Percentiles rank a stretch among this genome's conserved stretches.
Conservation (phyloP, 768 basidiomycete species). For the Serendipita vermifera region DNA sequence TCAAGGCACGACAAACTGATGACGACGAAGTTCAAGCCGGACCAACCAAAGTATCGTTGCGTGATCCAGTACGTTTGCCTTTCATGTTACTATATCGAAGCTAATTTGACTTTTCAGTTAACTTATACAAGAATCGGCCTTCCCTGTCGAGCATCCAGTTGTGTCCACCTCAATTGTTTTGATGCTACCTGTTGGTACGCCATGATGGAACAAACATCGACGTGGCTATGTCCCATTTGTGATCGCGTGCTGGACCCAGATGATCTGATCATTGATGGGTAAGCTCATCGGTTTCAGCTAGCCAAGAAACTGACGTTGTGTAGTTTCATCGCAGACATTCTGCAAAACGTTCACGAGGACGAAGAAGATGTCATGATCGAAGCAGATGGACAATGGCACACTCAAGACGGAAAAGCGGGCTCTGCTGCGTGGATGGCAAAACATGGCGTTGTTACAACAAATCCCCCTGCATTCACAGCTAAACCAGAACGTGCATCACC, state of each 20-base stretch:
- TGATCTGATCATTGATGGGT: constrained; percentile 90
- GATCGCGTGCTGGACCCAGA: constrained; percentile 62
- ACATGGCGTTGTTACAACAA: constrained; percentile 13
- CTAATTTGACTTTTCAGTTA: constrained; percentile 33
- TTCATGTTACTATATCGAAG: constrained; percentile 8
- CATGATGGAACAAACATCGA: constrained; percentile 92
- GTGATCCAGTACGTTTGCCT: constrained; percentile 66
- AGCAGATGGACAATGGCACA: constrained; percentile 93
- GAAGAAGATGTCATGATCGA: constrained; percentile 92
- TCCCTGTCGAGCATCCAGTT: constrained; percentile 76
- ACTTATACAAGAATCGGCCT: constrained; percentile 74
- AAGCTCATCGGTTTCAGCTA: constrained; percentile 18
- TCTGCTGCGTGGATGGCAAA: constrained; percentile 50
- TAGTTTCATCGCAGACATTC: constrained; percentile 81
- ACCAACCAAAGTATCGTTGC: constrained; percentile 78
- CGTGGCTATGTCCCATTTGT: constrained; percentile 91
- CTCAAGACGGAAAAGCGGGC: constrained; percentile 71
- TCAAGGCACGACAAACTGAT: constrained; percentile 42
- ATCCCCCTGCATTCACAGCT: constrained; percentile 19
- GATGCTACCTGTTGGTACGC: constrained; percentile 90
- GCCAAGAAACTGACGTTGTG: not conserved
- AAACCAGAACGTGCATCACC: constrained; percentile 23
- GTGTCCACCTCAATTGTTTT: constrained; percentile 89
- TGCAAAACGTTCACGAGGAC: constrained; percentile 59
- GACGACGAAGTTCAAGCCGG: constrained; percentile 92